Base-by-base conservation (phyloP, 202 grass and related monocot species). In the Eragrostis tef region DNA sequence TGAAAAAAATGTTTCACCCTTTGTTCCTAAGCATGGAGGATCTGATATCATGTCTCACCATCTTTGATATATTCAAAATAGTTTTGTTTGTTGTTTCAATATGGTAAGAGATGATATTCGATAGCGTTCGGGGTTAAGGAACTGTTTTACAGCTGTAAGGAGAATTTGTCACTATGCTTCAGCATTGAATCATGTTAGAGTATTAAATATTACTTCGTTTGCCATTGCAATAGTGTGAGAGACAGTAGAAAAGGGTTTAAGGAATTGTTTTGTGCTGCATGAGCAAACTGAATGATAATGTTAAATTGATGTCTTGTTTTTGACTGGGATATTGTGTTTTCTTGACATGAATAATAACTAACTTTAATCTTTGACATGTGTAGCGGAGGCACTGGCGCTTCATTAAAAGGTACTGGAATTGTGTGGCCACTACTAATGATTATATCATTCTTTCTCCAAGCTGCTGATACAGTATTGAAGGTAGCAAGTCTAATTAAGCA, bases 371-470 rank as follows among this genome's bases (percentile, higher is more conserved):
- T 84, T 89, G 45, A 0, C 53, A 80, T 91, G 49, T 87, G 68
- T 73, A 99, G 93, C 88, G 96, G 96, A 85, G 83, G 87, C 88
- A 79, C 86, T 73, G 83, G 93, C 71, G 73, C 84, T 71, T 93
- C 96, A 81, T 70, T 99, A 41, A 86, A 87, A 91, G 82, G 86
- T 86, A 86, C 92, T 79, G 96, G 93, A 80, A 84, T 93, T 49
- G 70, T 96, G 71, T 99, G 96, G 93, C 80, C 93, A 79, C 66
- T 99, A 62, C 67, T 99, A 43, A 99, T 99, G 96, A 96, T 96
- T 79, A 68, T 79, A 62, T 99, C 96, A 46, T 99, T 99, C 87
- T 89, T 99, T 78, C 69, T 99, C 20, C 96, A 99, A 93, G 96
- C 96, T 70, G 90, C 93, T 52, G 96, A 99, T 83, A 90, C 96